Conservation (phyloP, 129 eudicot genomes). For the Dittrichia graveolens region DNA sequence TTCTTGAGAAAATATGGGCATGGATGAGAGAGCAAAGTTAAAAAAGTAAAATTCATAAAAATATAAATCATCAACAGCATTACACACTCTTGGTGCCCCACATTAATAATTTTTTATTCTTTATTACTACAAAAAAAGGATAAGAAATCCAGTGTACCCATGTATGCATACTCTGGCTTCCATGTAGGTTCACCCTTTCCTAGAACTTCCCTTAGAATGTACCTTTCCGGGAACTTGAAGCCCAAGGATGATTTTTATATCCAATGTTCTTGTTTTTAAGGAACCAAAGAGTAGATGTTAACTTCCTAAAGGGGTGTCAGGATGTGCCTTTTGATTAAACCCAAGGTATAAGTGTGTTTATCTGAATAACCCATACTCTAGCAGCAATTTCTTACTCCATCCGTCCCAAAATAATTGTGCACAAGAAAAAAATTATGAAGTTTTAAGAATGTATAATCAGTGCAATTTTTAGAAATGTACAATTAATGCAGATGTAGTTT, state of each 20-base stretch:
- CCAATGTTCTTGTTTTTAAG: background rate
- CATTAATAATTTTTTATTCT: background rate
- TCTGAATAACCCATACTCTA: background rate
- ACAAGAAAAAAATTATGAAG: no score
- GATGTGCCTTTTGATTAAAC: background rate
- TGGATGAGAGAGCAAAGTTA: background rate
- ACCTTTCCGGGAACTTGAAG: background rate
- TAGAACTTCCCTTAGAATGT: no score
- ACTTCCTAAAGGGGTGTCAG: background rate
- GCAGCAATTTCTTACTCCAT: constrained; percentile 10
- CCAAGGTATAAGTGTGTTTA: background rate
- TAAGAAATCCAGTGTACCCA: no score
- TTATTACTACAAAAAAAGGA: no score
- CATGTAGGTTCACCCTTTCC: no score
- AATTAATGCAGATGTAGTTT: no score
- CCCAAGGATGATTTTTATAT: background rate
- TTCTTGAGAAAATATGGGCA: background rate
- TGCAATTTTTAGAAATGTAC: no score
- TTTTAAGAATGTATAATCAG: no score
- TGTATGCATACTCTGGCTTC: no score
- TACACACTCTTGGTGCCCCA: constrained; percentile 1
- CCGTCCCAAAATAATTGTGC: background rate
- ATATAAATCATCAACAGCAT: constrained; percentile 10
- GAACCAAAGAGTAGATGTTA: background rate
- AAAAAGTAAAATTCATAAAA: background rate